Conservation (phyloP, 2,329 filamentous ascomycete species). For the Aspergillus sp. region DNA sequence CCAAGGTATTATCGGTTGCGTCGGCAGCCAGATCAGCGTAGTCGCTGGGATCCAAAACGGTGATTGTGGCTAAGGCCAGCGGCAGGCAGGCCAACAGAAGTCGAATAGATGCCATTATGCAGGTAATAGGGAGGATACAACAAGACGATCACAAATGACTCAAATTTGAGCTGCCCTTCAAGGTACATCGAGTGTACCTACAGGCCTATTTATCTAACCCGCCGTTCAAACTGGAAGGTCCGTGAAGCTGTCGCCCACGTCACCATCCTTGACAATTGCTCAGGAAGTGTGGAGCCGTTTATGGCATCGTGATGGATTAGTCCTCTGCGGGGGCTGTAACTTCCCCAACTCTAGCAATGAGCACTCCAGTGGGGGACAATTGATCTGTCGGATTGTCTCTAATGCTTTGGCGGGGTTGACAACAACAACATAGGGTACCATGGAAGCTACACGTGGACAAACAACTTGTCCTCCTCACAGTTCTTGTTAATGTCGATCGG, state of each 20-base stretch:
- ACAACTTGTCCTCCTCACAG: neutral
- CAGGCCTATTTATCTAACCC: neutral
- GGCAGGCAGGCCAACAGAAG: neutral
- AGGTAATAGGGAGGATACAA: neutral
- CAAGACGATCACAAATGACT: neutral
- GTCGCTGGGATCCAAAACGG: conserved; percentile 8
- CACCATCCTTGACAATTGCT: neutral
- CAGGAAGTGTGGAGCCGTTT: neutral
- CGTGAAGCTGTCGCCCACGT: neutral
- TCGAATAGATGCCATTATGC: neutral
- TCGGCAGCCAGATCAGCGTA: conserved; percentile 5
- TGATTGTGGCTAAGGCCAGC: neutral
- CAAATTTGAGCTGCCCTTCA: neutral
- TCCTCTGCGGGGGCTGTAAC: neutral
- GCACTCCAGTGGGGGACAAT: neutral
- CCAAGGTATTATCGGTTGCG: neutral
- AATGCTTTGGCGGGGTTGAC: too few relatives aligned
- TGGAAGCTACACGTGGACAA: neutral
- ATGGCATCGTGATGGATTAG: neutral
- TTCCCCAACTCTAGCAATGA: neutral
- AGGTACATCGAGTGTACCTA: neutral
- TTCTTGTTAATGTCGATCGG: neutral
- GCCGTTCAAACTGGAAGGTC: too few relatives aligned
- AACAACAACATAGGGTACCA: neutral
- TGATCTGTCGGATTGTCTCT: neutral